These are phyloP conservation scores for Thamnidium elegans DNA, from an alignment of 192 early-diverging fungal genomes.

Conservation along the genomic window DNA sequence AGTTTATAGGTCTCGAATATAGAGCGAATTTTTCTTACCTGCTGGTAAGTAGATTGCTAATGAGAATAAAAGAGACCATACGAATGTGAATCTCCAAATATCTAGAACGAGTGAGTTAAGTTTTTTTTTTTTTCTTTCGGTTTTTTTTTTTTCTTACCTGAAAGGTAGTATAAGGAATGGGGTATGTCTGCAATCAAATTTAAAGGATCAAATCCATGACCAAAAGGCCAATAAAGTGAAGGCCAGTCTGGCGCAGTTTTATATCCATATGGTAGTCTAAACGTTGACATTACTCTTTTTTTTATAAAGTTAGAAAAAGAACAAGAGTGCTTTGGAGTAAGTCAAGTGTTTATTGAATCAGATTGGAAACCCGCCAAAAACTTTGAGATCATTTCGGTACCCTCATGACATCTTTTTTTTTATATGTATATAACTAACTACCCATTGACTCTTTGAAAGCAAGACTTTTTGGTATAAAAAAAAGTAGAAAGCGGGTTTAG, in stretches of 20 bases:
- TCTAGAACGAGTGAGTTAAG: conserved; percentile 37
- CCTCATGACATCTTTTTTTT: too few relatives aligned
- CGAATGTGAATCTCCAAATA: conserved; percentile 56
- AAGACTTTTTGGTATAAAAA: too few relatives aligned
- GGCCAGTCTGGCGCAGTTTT: conserved; percentile 46
- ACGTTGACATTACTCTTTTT: conserved; percentile 30
- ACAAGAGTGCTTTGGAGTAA: too few relatives aligned
- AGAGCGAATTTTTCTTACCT: conserved; percentile 44
- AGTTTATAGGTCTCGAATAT: conserved; percentile 32
- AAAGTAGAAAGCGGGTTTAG: too few relatives aligned
- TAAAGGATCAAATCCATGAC: conserved; percentile 32
- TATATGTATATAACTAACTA: too few relatives aligned
- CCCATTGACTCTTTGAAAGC: too few relatives aligned
- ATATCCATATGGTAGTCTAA: conserved; percentile 39
- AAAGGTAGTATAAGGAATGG: conserved; percentile 44
- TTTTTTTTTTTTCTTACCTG: conserved; percentile 26
- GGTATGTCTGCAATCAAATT: conserved; percentile 35
- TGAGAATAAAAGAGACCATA: conserved; percentile 64
- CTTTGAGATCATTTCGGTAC: too few relatives aligned
- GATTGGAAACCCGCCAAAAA: too few relatives aligned
- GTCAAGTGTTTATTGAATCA: too few relatives aligned
- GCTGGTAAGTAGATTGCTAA: conserved; percentile 57
- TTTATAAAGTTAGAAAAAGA: too few relatives aligned
- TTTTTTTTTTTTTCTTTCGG: not conserved
- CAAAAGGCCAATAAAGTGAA: conserved; percentile 54